Evolutionary conservation across 768 basidiomycete species (phyloP).

Genomic region (Coprinellus micaceus): DNA sequence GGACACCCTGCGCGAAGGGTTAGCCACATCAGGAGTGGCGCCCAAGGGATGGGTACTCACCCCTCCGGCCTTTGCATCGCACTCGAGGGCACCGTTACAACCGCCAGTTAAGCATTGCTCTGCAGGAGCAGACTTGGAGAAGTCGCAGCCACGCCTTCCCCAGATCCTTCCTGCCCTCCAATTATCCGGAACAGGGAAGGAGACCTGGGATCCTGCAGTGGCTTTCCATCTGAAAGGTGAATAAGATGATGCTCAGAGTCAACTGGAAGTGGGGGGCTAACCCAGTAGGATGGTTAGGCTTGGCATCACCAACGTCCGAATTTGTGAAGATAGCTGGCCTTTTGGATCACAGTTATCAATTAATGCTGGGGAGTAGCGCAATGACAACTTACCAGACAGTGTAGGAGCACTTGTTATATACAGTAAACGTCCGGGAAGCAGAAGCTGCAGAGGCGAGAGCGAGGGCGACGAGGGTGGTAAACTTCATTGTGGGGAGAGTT

Average conservation of each 20-base stretch:
- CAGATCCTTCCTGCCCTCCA: conserved; percentile 63
- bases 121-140: conserved; percentile 46
- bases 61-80: conserved; percentile 44
- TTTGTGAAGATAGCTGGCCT: conserved; percentile 57
- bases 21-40: conserved; percentile 17
- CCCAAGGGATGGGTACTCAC: conserved; percentile 19
- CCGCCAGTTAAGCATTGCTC: conserved; percentile 56
- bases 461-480: conserved; percentile 1
- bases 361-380: too few species aligned
- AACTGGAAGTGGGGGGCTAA: background rate
- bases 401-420: conserved; percentile 60
- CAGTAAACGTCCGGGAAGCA: conserved; percentile 46
- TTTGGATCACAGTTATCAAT: too few species aligned
- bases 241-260: background rate
- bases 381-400: too few species aligned
- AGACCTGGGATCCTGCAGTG: conserved; percentile 31
- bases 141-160: conserved; percentile 57
- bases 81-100: conserved; percentile 62
- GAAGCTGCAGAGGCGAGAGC: conserved; percentile 7
- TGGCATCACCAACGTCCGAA: conserved; percentile 42
- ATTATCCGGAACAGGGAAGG: conserved; percentile 53
- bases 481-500: conserved; percentile 8
- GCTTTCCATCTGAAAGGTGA: conserved; percentile 35
- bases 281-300: conserved; percentile 31
- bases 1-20: conserved; percentile 40